These are phyloP conservation scores for Fragilaria radians DNA, from an alignment of 108 stramenopile species.

Conservation along the genomic window DNA sequence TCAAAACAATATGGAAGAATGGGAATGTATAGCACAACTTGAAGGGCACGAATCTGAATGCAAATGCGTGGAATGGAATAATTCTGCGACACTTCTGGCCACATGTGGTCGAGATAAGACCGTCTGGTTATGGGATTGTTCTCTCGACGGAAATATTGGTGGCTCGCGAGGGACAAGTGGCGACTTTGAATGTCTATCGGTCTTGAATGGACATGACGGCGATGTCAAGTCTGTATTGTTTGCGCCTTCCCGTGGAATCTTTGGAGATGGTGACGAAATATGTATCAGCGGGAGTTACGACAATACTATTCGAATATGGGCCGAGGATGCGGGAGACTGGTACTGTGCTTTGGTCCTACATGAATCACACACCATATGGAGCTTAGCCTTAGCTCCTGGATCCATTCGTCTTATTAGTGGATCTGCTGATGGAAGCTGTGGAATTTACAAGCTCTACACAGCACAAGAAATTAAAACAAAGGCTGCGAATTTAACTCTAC, in stretches of 20 bases:
- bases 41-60: conserved; percentile 94
- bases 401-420: conserved; percentile 75
- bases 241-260: conserved; percentile 68
- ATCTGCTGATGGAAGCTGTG: conserved; percentile 63
- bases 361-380: conserved; percentile 88
- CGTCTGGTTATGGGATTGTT: conserved; percentile 97
- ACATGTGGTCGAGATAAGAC: conserved; percentile 96
- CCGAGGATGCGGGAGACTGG: conserved; percentile 95
- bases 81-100: conserved; percentile 83
- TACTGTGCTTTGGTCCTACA: conserved; percentile 78
- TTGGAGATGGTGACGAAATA: conserved; percentile 82
- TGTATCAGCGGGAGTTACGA: conserved; percentile 87
- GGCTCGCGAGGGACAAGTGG: conserved; percentile 31
- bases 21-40: conserved; percentile 77
- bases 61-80: conserved; percentile 87
- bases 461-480: conserved; percentile 29
- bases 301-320: conserved; percentile 91
- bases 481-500: background rate
- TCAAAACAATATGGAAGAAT: conserved; percentile 19
- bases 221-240: conserved; percentile 93
- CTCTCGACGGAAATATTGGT: conserved; percentile 65
- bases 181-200: conserved; percentile 89
- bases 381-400: conserved; percentile 67
- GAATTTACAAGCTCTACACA: conserved; percentile 69
- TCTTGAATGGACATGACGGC: conserved; percentile 91